These are phyloP conservation scores for Oxytropis ochrocephala DNA, from an alignment of 306 rosid species.

Conservation along the genomic window DNA sequence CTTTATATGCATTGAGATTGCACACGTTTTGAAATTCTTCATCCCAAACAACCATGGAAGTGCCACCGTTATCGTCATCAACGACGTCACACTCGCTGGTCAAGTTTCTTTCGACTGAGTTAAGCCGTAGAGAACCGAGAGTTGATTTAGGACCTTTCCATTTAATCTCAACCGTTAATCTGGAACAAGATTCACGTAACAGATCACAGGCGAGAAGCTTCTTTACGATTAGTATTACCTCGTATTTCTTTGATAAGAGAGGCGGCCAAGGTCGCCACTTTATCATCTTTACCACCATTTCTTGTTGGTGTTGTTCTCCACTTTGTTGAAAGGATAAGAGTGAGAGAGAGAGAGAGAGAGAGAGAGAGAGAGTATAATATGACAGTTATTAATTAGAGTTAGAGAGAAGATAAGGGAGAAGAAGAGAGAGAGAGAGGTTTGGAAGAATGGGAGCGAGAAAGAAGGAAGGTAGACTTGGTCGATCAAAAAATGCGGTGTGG, in stretches of 20 bases:
- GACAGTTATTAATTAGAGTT: background rate
- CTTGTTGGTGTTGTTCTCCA: background rate
- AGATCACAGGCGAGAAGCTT: constrained; percentile 53
- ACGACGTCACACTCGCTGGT: constrained; percentile 46
- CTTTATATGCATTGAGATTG: constrained; percentile 46
- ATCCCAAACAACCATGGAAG: constrained; percentile 56
- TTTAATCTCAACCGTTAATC: constrained; percentile 54
- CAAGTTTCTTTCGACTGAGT: constrained; percentile 55
- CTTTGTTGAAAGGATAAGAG: background rate
- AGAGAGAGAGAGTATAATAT: no score
- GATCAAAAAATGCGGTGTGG: constrained; percentile 16
- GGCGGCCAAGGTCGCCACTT: constrained; percentile 99
- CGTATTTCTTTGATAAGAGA: constrained; percentile 47
- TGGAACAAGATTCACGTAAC: constrained; percentile 27
- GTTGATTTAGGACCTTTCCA: constrained; percentile 85
- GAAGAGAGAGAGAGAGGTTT: background rate
- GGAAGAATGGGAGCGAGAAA: background rate
- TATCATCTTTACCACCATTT: constrained; percentile 83
- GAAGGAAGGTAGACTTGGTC: background rate
- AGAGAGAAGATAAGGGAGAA: background rate
- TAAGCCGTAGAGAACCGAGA: constrained; percentile 54
- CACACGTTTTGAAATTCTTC: constrained; percentile 61
- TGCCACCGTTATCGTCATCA: constrained; percentile 13
- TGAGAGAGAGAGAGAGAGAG: background rate
- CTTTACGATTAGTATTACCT: constrained; percentile 46